These are phyloP conservation scores for Scleroderma citrinum DNA, from an alignment of 768 basidiomycete genomes.

Conservation along the genomic window DNA sequence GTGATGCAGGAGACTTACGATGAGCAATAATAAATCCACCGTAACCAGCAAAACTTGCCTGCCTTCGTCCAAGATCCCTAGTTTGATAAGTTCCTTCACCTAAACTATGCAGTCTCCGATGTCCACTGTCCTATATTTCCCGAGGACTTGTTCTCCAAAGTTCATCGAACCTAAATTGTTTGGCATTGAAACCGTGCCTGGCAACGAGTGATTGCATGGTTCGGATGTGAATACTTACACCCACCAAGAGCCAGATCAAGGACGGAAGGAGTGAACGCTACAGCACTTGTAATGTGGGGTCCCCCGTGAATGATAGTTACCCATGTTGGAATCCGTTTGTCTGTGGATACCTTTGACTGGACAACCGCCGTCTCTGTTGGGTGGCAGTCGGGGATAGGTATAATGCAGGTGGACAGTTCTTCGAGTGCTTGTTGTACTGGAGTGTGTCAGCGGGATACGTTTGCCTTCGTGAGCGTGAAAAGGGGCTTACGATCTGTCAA, in stretches of 20 bases:
- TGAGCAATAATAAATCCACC: conserved; percentile 62
- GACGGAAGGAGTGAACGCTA: conserved; percentile 39
- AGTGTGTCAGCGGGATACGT: background rate
- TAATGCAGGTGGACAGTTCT: conserved; percentile 35
- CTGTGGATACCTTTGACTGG: conserved; percentile 19
- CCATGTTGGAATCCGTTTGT: conserved; percentile 33
- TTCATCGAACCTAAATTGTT: conserved; percentile 69
- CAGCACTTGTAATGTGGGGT: conserved; percentile 46
- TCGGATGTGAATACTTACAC: conserved; percentile 37
- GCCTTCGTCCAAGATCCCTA: conserved; percentile 45
- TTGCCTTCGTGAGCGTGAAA: background rate
- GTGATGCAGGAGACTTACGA: conserved; percentile 33
- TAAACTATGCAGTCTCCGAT: conserved; percentile 61
- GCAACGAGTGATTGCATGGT: background rate
- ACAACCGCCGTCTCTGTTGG: conserved; percentile 55
- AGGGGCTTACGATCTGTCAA: conserved; percentile 36
- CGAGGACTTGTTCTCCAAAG: conserved; percentile 55
- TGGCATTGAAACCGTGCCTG: conserved; percentile 54
- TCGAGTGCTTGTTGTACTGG: conserved; percentile 41
- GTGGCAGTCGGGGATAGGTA: conserved; percentile 43
- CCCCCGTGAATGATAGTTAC: conserved; percentile 59
- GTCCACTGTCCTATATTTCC: conserved; percentile 58
- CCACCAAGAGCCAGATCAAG: conserved; percentile 51
- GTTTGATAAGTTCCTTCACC: conserved; percentile 41
- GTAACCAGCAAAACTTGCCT: conserved; percentile 54